Base-by-base conservation (phyloP, 768 basidiomycete genomes). In the Rhodocollybia butyracea region DNA sequence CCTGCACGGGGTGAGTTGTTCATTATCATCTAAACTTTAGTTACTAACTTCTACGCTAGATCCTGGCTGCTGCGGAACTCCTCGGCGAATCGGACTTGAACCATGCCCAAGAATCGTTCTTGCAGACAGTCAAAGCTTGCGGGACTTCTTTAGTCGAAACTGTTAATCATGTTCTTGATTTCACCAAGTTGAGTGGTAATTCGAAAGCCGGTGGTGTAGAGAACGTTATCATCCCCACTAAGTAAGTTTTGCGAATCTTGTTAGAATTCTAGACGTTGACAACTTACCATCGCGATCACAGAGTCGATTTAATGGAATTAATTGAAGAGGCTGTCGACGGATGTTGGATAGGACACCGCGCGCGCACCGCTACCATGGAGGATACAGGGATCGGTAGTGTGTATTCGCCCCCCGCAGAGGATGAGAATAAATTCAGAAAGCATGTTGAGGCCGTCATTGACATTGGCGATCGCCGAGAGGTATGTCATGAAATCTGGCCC, bases 81-180 rank as follows among this genome's bases (percentile, higher is more conserved):
- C 76, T 98, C 22, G 80, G 82, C 45, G 94, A 96, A 43, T 96
- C 90, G 12, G 64, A 78, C n/a, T 73, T 98, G 30, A 88, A 84
- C 63, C 84, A 89, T 45, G 85, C 85, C 12, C 95, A 98, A 68
- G 67, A 75, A 10, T 92, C 94, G 0, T 96, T 94, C 74, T 72
- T 97, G 47, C 89, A 94, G 65, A 97, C 95, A 0, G 91, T 97
- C 1, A 90, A 94, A 67, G 94, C 92, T 5, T 97, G 94, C 64
- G 94, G 94, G 13, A 95, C 89, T n/a, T 93, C 92, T 1, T 79
- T 98, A 1, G 91, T 95, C 39, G 95, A 98, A 73, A 96, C 94
- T 0, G 94, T 98, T 46, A 97, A 97, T 64, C 95, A 98, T 62
- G 95, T 98, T 5, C 75, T 98, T 26, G 95, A 98, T 67, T 98